phyloP scores from a whole-genome alignment of 176 grass and related monocot species.

The Triticum urartu region DNA sequence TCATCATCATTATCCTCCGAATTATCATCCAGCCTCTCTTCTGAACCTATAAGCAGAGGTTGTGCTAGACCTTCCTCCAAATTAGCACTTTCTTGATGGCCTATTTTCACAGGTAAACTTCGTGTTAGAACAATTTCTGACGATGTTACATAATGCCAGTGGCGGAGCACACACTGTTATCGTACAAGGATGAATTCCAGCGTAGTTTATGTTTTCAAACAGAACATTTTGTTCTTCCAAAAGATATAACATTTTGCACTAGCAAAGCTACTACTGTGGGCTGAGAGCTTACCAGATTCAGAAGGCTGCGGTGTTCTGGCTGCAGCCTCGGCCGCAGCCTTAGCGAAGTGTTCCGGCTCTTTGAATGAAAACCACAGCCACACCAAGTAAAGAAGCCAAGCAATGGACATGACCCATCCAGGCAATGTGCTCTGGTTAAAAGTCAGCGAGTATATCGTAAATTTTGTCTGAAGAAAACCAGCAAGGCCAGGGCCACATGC shows the following conservation, averaged over 20 bases:
- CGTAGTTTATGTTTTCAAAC: not conserved
- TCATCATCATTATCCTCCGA: constrained; percentile 46
- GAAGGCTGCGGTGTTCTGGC: constrained; percentile 17
- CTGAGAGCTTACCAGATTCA: constrained; percentile 52
- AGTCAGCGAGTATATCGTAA: constrained; percentile 70
- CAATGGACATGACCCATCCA: constrained; percentile 89
- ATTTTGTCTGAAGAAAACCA: constrained; percentile 84
- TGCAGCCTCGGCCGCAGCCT: constrained; percentile 13
- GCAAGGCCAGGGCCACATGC: constrained; percentile 93
- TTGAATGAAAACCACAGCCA: constrained; percentile 89
- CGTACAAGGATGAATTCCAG: not conserved
- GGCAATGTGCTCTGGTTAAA: constrained; percentile 90
- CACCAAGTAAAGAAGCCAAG: constrained; percentile 85
- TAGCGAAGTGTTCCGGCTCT: constrained; percentile 58
- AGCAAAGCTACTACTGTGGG: not conserved
- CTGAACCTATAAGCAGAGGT: constrained; percentile 56
- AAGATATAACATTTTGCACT: not conserved
- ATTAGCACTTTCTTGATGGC: constrained; percentile 35
- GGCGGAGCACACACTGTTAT: not conserved
- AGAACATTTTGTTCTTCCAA: not conserved
- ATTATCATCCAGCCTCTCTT: constrained; percentile 49
- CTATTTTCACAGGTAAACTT: constrained; percentile 42
- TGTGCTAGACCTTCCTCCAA: constrained; percentile 84
- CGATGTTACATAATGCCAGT: too few species aligned
- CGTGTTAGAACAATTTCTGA: not conserved